These are phyloP conservation scores for Aspergillus baeticus DNA, from an alignment of 495 filamentous ascomycete genomes.

Conservation along the genomic window DNA sequence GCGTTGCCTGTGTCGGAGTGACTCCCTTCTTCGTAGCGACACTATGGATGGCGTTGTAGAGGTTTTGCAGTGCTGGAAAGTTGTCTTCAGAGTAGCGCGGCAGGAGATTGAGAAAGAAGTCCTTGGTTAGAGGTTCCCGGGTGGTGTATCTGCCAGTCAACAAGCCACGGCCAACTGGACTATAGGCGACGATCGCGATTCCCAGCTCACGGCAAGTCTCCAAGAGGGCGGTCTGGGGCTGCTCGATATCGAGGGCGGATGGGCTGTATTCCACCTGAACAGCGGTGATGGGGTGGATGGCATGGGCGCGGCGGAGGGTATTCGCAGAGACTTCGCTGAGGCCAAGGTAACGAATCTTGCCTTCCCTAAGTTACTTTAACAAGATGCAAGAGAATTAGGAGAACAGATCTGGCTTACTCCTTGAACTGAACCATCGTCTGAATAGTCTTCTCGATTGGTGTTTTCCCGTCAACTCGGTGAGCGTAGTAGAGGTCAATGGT, in stretches of 20 bases:
- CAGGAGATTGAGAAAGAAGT: neutral
- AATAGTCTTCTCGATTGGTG: constrained; percentile 65
- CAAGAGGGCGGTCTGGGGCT: constrained; percentile 44
- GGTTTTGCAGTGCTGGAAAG: neutral
- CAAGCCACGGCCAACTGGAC: constrained; percentile 59
- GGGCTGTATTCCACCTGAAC: constrained; percentile 68
- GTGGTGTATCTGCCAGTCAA: constrained; percentile 47
- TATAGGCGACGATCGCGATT: constrained; percentile 59
- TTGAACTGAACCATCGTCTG: constrained; percentile 48
- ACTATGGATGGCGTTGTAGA: neutral
- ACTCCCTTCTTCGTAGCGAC: neutral
- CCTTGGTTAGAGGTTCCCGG: constrained; percentile 44
- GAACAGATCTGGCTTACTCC: constrained; percentile 12
- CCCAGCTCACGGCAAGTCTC: constrained; percentile 62
- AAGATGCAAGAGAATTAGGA: no score
- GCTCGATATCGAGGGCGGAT: constrained; percentile 60
- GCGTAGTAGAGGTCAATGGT: constrained; percentile 63
- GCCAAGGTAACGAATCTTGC: constrained; percentile 61
- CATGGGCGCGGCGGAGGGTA: constrained; percentile 60
- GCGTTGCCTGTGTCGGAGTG: neutral
- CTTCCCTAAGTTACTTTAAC: constrained; percentile 30
- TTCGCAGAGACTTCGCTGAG: constrained; percentile 57
- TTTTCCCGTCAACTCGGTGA: constrained; percentile 44
- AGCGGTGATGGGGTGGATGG: constrained; percentile 57
- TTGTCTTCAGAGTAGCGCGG: constrained; percentile 1